These are phyloP conservation scores for Microsporum ferrugineum DNA, from an alignment of 2,329 filamentous ascomycete species.

Conservation along the genomic window DNA sequence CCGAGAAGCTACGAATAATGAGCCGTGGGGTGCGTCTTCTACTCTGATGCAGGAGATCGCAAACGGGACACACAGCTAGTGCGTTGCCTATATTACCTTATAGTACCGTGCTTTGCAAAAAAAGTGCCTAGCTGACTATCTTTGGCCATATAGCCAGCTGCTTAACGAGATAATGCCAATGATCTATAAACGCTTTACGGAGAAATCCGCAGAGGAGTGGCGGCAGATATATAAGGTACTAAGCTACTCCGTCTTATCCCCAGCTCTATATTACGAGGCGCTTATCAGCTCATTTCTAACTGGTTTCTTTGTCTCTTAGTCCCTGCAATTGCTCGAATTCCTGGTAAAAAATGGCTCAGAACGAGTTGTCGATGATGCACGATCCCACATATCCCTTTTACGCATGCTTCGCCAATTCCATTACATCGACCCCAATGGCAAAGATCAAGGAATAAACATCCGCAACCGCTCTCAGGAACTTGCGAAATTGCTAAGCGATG, in stretches of 20 bases:
- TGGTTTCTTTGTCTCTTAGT: slow-evolving; percentile 29
- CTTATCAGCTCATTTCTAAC: not conserved
- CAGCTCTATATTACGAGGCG: not conserved
- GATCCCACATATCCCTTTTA: slow-evolving; percentile 84
- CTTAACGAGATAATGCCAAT: slow-evolving; percentile 99
- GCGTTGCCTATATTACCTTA: slow-evolving; percentile 30
- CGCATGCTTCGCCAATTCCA: slow-evolving; percentile 99
- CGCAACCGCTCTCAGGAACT: slow-evolving; percentile 93
- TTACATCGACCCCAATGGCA: slow-evolving; percentile 89
- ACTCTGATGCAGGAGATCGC: slow-evolving; percentile 95
- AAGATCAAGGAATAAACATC: slow-evolving; percentile 96
- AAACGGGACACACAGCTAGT: slow-evolving; percentile 98
- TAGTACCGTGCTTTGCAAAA: slow-evolving; percentile 6
- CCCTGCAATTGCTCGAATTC: slow-evolving; percentile 63
- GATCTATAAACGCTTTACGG: slow-evolving; percentile 98
- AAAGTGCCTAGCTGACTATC: slow-evolving; percentile 4
- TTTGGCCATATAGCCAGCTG: slow-evolving; percentile 55
- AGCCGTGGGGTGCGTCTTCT: slow-evolving; percentile 83
- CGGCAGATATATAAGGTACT: slow-evolving; percentile 92
- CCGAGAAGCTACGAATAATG: slow-evolving; percentile 96
- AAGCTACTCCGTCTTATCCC: slow-evolving; percentile 1
- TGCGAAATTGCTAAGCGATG: slow-evolving; percentile 78
- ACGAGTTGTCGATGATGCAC: slow-evolving; percentile 90
- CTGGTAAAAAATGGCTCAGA: slow-evolving; percentile 97
- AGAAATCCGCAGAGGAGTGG: slow-evolving; percentile 97